A percentile compares a stretch with the other conserved stretches of the same genome.
These are phyloP conservation scores for Lactifluus volemus DNA, from an alignment of 768 basidiomycete genomes.

Conservation along the genomic window DNA sequence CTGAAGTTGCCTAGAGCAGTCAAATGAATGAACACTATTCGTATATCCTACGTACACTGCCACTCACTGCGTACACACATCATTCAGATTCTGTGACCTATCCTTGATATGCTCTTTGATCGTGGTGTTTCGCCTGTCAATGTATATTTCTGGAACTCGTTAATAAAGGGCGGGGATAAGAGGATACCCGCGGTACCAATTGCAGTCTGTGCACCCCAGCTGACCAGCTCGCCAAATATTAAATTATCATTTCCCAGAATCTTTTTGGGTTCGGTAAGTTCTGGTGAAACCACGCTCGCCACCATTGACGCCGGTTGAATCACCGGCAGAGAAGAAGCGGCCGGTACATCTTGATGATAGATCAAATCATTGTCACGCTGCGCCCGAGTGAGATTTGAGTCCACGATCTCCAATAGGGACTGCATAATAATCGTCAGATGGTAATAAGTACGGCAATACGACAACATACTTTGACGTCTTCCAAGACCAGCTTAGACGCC, in stretches of 20 bases:
- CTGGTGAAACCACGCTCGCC: conserved; percentile 45
- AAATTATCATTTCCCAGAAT: conserved; percentile 44
- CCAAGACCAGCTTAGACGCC: conserved; percentile 52
- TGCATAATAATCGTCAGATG: conserved; percentile 25
- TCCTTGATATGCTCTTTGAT: conserved; percentile 59
- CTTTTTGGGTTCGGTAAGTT: conserved; percentile 48
- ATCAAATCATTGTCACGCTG: conserved; percentile 92
- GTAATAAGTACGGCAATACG: not conserved
- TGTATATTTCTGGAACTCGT: conserved; percentile 61
- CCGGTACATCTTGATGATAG: conserved; percentile 82
- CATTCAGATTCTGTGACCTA: conserved; percentile 53
- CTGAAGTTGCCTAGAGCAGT: conserved; percentile 45
- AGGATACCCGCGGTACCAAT: conserved; percentile 50
- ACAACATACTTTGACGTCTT: conserved; percentile 65
- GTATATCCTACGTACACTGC: not conserved
- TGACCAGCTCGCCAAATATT: conserved; percentile 66
- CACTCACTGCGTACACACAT: conserved; percentile 45
- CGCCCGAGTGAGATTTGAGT: conserved; percentile 59
- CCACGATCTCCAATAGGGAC: conserved; percentile 69
- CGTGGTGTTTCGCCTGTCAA: conserved; percentile 66
- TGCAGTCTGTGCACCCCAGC: conserved; percentile 84
- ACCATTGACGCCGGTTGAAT: conserved; percentile 64
- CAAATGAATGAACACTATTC: not conserved
- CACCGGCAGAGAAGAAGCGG: conserved; percentile 53
- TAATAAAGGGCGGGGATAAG: not conserved